These are phyloP conservation scores for Solanum medicagineum DNA, from an alignment of 257 asterid genomes.

Conservation along the genomic window DNA sequence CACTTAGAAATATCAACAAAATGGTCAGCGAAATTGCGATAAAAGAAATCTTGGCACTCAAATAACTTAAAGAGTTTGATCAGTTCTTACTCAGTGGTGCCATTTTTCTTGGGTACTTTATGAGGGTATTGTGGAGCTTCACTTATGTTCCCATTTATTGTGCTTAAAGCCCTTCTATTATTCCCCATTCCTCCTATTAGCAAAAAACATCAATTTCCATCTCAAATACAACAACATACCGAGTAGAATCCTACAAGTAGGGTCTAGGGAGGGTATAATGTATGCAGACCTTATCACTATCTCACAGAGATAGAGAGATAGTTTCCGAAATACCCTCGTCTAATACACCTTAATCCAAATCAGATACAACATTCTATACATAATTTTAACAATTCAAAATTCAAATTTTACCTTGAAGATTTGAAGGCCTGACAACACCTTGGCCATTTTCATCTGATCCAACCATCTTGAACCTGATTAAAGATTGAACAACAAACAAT, in stretches of 20 bases:
- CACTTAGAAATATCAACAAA: not conserved
- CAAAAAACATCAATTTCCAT: not conserved
- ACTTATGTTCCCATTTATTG: conserved; percentile 45
- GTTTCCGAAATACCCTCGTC: too few species aligned
- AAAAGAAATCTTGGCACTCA: not conserved
- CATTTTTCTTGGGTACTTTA: conserved; percentile 52
- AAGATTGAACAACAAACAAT: not conserved
- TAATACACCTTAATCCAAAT: not conserved
- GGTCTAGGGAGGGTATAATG: too few species aligned
- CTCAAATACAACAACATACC: not conserved
- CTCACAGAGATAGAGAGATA: too few species aligned
- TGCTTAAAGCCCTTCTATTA: conserved; percentile 66
- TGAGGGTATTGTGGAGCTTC: conserved; percentile 40
- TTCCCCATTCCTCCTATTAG: conserved; percentile 26
- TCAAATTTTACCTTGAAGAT: conserved; percentile 27
- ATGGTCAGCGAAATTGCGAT: not conserved
- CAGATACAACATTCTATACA: not conserved
- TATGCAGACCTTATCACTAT: too few species aligned
- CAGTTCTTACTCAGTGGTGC: conserved; percentile 38
- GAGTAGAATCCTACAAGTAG: too few species aligned
- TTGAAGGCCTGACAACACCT: conserved; percentile 37
- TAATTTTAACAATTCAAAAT: not conserved
- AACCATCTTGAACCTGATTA: conserved; percentile 31
- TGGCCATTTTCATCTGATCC: conserved; percentile 57
- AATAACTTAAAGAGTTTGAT: not conserved